Evolutionary conservation across 495 filamentous ascomycete genomes (phyloP).

Genomic region (Aspergillus diversus): DNA sequence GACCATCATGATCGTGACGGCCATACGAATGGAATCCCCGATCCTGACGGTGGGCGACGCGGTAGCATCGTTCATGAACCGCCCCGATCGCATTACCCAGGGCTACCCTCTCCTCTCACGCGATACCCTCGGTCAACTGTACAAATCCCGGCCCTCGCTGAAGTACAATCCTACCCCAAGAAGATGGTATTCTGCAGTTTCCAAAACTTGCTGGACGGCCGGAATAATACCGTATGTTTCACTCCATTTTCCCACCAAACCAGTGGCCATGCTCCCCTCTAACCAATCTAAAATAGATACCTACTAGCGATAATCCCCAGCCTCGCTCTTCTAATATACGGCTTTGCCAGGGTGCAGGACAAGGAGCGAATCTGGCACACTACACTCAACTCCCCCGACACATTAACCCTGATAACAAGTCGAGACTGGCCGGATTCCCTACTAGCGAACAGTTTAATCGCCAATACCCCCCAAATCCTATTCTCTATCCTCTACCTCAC

Average conservation of each 20-base stretch:
- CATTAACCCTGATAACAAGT: conserved; percentile 8
- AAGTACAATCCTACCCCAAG: not conserved
- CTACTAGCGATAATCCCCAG: not conserved
- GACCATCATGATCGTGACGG: conserved; percentile 12
- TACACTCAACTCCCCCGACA: conserved; percentile 2
- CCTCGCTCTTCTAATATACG: not conserved
- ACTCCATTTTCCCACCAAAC: not conserved
- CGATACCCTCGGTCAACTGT: not conserved
- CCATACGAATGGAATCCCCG: conserved; percentile 3
- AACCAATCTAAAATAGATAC: not conserved
- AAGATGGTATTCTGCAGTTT: conserved; percentile 8
- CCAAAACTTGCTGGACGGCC: not conserved
- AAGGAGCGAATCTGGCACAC: conserved; percentile 28
- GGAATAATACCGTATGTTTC: not conserved
- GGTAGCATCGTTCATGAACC: conserved; percentile 20
- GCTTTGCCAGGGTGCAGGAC: not conserved
- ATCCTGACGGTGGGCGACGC: conserved; percentile 24
- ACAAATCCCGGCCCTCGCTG: not conserved
- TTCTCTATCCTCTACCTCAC: conserved; percentile 47
- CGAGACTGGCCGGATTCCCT: conserved; percentile 1
- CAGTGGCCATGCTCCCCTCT: not conserved
- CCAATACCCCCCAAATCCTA: conserved; percentile 48
- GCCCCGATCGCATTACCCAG: conserved; percentile 13
- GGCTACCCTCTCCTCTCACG: conserved; percentile 15
- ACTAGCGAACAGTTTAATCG: conserved; percentile 12